A percentile compares a stretch with the other conserved stretches of the same genome.
phyloP scores from a whole-genome alignment of 208 protist species.

The Sergeia podlipaevii region DNA sequence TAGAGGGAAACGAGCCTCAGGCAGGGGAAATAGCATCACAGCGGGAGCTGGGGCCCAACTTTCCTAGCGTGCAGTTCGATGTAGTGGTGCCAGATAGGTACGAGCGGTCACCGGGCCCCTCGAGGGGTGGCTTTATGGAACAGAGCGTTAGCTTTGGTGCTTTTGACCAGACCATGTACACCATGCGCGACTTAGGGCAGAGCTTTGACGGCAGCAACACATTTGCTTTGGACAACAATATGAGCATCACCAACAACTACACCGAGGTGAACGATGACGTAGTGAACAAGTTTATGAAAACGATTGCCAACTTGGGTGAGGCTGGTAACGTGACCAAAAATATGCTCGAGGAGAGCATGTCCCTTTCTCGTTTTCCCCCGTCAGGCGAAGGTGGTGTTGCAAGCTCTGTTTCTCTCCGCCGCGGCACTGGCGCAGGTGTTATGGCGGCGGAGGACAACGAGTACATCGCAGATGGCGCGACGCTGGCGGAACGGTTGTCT shows the following conservation, averaged over 20 bases:
- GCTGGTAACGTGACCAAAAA: constrained; percentile 16
- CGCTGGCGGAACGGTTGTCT: constrained; percentile 26
- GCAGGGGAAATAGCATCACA: neutral
- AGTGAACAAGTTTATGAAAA: constrained; percentile 48
- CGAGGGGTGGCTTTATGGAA: too few relatives aligned
- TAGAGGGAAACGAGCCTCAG: neutral
- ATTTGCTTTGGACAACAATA: constrained; percentile 25
- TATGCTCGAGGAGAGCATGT: constrained; percentile 50
- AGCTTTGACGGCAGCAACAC: constrained; percentile 3
- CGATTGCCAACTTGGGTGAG: constrained; percentile 29
- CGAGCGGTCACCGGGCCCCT: neutral
- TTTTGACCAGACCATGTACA: constrained; percentile 53
- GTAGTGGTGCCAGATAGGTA: constrained; percentile 31
- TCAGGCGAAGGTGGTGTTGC: constrained; percentile 1
- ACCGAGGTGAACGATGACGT: constrained; percentile 41
- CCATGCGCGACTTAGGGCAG: constrained; percentile 30
- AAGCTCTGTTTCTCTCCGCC: too few relatives aligned
- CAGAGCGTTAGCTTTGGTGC: constrained; percentile 20
- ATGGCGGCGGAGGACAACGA: constrained; percentile 27
- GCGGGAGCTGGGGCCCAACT: constrained; percentile 12
- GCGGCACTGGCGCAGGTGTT: neutral
- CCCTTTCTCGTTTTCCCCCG: neutral
- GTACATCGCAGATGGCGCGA: constrained; percentile 46
- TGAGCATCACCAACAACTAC: constrained; percentile 78
- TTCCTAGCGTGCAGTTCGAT: constrained; percentile 51